Conservation (phyloP, 495 filamentous ascomycete genomes). For the Penicillium crystallinum region DNA sequence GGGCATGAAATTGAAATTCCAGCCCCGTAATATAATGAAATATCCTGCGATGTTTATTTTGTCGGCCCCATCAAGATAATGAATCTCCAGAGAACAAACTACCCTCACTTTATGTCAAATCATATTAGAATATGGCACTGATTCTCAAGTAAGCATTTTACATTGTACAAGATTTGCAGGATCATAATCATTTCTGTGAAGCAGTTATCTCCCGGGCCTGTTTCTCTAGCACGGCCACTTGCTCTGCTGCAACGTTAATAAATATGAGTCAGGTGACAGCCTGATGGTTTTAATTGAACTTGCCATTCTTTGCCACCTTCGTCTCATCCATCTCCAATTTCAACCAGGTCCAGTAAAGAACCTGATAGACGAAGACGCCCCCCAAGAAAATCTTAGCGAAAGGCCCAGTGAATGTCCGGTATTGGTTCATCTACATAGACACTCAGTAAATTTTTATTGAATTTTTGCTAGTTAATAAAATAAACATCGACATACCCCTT, state of each 20-base stretch:
- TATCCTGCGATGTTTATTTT: not conserved
- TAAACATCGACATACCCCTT: constrained; percentile 17
- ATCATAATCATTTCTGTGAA: constrained; percentile 20
- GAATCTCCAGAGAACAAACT: not conserved
- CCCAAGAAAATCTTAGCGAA: constrained; percentile 81
- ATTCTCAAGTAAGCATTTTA: not conserved
- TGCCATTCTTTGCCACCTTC: constrained; percentile 56
- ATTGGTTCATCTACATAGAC: constrained; percentile 58
- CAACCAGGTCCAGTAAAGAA: constrained; percentile 77
- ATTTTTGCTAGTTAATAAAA: not conserved
- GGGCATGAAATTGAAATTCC: not conserved
- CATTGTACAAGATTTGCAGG: not conserved
- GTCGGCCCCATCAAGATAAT: not conserved
- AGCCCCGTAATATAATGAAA: not conserved
- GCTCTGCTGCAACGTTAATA: constrained; percentile 22
- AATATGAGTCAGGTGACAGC: not conserved
- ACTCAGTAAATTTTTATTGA: not conserved
- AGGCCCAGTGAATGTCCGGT: constrained; percentile 71
- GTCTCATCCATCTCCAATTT: constrained; percentile 78
- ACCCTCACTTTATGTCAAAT: not conserved
- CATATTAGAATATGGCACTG: constrained; percentile 14
- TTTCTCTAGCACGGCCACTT: constrained; percentile 40
- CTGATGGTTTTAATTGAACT: constrained; percentile 6
- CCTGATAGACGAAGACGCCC: constrained; percentile 83
- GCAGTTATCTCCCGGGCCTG: constrained; percentile 36